These are phyloP conservation scores for Torrubiella hemipterigena DNA, from an alignment of 2,329 filamentous ascomycete genomes.

Conservation along the genomic window DNA sequence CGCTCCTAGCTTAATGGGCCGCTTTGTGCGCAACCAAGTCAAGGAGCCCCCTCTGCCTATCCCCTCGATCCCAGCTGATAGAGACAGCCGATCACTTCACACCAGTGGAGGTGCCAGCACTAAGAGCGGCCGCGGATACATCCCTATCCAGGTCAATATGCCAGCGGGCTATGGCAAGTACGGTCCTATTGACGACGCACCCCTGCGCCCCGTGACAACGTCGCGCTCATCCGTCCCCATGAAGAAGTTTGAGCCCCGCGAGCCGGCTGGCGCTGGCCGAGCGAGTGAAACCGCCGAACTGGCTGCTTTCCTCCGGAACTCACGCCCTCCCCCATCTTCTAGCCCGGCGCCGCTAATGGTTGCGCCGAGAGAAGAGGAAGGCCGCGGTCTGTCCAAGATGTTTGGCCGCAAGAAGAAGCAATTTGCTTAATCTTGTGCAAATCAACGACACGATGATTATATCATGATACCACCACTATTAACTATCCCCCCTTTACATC, in stretches of 20 bases:
- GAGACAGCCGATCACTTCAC: constrained; percentile 21
- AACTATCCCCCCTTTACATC: background rate
- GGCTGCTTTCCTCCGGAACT: constrained; percentile 60
- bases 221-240: constrained; percentile 30
- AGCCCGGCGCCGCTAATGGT: constrained; percentile 7
- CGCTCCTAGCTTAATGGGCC: constrained; percentile 48
- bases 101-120: constrained; percentile 23
- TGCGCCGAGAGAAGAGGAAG: constrained; percentile 22
- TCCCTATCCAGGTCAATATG: constrained; percentile 41
- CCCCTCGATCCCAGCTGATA: constrained; percentile 13
- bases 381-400: constrained; percentile 31
- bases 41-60: constrained; percentile 14
- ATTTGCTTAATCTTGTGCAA: no score
- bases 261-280: constrained; percentile 35
- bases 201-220: constrained; percentile 9
- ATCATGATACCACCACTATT: constrained; percentile 1
- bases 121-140: constrained; percentile 33
- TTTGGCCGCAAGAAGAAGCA: constrained; percentile 39
- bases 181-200: constrained; percentile 14
- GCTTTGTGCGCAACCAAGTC: constrained; percentile 32
- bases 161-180: constrained; percentile 32
- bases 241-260: constrained; percentile 47
- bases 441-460: constrained; percentile 18
- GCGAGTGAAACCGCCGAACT: constrained; percentile 55
- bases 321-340: constrained; percentile 44